A percentile compares a stretch with the other conserved stretches of the same genome.
Conservation (phyloP, 345 rosid species). For the Carallia brachiata region DNA sequence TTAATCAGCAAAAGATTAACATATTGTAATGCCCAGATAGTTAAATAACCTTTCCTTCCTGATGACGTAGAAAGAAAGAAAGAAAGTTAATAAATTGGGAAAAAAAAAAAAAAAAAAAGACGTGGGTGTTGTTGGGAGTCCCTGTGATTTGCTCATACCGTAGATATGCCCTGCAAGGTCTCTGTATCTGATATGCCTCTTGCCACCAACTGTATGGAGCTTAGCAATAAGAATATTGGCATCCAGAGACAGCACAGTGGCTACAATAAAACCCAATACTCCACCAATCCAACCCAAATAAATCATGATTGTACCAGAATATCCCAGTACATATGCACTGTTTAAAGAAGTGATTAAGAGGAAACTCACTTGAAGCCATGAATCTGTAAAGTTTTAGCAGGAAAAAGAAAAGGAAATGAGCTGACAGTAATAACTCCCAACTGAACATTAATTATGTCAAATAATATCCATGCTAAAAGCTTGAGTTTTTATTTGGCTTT, state of each 20-base stretch:
- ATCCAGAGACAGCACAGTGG: constrained; percentile 67
- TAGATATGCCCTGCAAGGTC: constrained; percentile 83
- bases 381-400: constrained; percentile 43
- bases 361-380: constrained; percentile 90
- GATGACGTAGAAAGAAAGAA: background rate
- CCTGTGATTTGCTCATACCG: constrained; percentile 36
- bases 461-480: too few relatives aligned
- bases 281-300: constrained; percentile 88
- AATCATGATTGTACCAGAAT: constrained; percentile 84
- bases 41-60: constrained; percentile 65
- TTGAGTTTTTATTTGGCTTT: too few relatives aligned
- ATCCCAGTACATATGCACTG: constrained; percentile 91
- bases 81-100: background rate
- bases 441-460: too few relatives aligned
- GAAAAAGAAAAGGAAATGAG: too few relatives aligned
- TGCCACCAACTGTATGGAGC: constrained; percentile 81
- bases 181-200: constrained; percentile 71
- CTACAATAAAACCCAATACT: constrained; percentile 59
- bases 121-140: too few relatives aligned
- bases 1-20: constrained; percentile 83
- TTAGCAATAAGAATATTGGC: constrained; percentile 78
- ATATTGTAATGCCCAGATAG: constrained; percentile 76
- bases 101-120: background rate
- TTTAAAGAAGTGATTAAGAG: constrained; percentile 84
- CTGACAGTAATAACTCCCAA: too few relatives aligned